These are phyloP conservation scores for Taxillus chinensis DNA, from an alignment of 164 flowering plant genomes.

Conservation along the genomic window DNA sequence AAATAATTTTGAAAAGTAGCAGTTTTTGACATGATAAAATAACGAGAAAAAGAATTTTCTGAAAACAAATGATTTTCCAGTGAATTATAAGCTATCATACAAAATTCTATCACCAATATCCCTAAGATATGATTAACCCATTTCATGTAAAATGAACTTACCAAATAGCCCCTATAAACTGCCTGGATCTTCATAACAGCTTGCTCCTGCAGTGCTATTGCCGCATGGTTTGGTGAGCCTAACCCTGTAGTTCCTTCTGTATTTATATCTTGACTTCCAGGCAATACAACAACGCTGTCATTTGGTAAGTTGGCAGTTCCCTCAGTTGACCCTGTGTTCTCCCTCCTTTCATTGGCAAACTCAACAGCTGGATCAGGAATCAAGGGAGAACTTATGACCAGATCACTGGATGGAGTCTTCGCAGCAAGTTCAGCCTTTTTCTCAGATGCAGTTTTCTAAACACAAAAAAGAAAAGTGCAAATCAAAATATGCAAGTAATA, in stretches of 20 bases:
- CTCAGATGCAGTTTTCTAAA: constrained; percentile 24
- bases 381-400: constrained; percentile 13
- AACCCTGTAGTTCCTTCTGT: neutral
- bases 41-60: too few species aligned
- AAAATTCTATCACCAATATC: neutral
- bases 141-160: neutral
- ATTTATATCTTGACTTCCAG: constrained; percentile 1
- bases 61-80: too few species aligned
- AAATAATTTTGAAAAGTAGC: too few species aligned
- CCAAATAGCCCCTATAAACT: constrained; percentile 4
- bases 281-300: neutral
- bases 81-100: too few species aligned
- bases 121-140: neutral
- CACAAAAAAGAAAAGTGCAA: constrained; percentile 1
- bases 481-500: neutral
- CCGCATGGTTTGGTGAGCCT: neutral
- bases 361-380: constrained; percentile 7
- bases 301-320: constrained; percentile 5
- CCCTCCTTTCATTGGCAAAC: constrained; percentile 5
- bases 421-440: constrained; percentile 24
- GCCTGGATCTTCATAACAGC: constrained; percentile 3
- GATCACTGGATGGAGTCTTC: constrained; percentile 18
- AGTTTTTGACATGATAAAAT: too few species aligned
- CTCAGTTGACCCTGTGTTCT: constrained; percentile 6
- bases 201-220: neutral